Base-by-base conservation (phyloP, 768 basidiomycete species). In the Mycena rosella region DNA sequence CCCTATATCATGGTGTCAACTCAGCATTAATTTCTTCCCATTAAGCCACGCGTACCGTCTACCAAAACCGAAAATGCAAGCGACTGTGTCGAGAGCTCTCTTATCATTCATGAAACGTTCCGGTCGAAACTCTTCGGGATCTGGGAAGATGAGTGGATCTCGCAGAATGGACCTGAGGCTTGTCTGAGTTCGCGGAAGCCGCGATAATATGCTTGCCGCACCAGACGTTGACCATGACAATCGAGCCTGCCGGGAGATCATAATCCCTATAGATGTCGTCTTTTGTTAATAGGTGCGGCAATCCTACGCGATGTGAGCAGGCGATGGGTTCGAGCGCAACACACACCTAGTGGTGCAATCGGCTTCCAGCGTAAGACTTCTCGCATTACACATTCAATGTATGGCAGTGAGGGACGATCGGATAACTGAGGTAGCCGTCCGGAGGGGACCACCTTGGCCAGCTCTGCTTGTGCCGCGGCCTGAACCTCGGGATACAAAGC, bases 311-410 rank as follows among this genome's bases (percentile, higher is more conserved):
- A 24, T 22, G 5, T 29, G 5, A 26, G 15, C 24, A 26, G 2
- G 22, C 13, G 47, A 14, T 26, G 18, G 1, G 24, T 58, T 13
- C 10, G 10, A 27, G 24, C 7, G 11, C 2, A 29, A 11, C 49
- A 38, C 69, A 15, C 8, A 75, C 75, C 75, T 13, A 75, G 49
- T 0, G 76, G 77, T 3, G 61, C 69, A 36, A 72, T 65, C 22
- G 77, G 73, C 32, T 75, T 69, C 75, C 75, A 79, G 29, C 78
- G 64, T 11, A 77, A 54, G 10, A 72, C 67, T 60, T 79, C 78
- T 52, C 73, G 62, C 26, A 77, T 45, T 5, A 79, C 49, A 18
- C 71, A 72, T 29, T 73, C 67, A 20, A 76, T 53, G 36, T 78
- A 79, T 10, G 78, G 78, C 26, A 78, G 55, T 26, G 57, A 58